phyloP scores from a whole-genome alignment of 495 filamentous ascomycete genomes.

The Jackrogersella minutella region DNA sequence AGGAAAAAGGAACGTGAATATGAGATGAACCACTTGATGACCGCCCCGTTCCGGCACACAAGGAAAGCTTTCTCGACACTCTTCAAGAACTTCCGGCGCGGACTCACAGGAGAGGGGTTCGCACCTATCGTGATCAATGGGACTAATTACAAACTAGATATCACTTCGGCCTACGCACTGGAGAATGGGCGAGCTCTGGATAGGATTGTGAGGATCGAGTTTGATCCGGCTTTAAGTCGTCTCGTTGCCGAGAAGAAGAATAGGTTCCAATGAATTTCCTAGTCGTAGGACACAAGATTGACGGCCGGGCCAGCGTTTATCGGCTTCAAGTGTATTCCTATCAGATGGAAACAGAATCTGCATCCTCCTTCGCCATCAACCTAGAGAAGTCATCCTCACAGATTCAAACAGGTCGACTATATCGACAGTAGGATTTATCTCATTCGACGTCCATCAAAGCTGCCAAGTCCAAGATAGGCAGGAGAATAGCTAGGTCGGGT shows the following conservation, averaged over 20 bases:
- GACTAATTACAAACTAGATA: slow-evolving; percentile 58
- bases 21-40: slow-evolving; percentile 57
- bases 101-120: slow-evolving; percentile 59
- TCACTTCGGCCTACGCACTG: slow-evolving; percentile 57
- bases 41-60: slow-evolving; percentile 57
- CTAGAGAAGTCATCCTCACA: neutral
- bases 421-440: slow-evolving; percentile 1
- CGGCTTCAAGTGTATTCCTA: neutral
- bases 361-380: neutral
- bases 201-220: slow-evolving; percentile 50
- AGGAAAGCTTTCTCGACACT: slow-evolving; percentile 39
- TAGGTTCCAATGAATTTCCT: neutral
- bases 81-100: slow-evolving; percentile 47
- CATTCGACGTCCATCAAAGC: neutral
- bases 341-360: neutral
- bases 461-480: slow-evolving; percentile 15
- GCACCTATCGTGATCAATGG: slow-evolving; percentile 48
- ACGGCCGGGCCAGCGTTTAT: neutral
- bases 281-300: neutral
- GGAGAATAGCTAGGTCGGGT: slow-evolving; percentile 5
- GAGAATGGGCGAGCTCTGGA: slow-evolving; percentile 62
- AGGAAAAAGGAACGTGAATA: slow-evolving; percentile 50
- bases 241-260: neutral
- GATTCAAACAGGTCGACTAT: neutral
- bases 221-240: slow-evolving; percentile 11